Evolutionary conservation across 768 basidiomycete species (phyloP).

Genomic region (Tricholoma matsutake): DNA sequence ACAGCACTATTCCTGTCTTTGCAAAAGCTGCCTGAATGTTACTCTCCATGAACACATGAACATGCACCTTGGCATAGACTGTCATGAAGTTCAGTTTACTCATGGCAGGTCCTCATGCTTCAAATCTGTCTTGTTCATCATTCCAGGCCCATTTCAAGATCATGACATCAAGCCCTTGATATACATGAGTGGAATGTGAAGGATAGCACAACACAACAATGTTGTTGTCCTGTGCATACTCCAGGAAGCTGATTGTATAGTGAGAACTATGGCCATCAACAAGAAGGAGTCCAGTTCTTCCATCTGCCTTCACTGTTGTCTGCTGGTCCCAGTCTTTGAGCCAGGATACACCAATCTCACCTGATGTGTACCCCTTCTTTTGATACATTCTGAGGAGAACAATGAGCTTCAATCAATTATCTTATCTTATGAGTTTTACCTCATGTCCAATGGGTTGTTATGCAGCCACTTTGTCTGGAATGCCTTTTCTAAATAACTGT

Average conservation of each 20-base stretch:
- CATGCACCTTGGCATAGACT: not conserved
- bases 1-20: not conserved
- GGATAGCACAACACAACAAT: not conserved
- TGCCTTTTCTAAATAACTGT: constrained; percentile 37
- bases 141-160: too few relatives aligned
- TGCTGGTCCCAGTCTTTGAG: not conserved
- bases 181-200: too few relatives aligned
- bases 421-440: constrained; percentile 16
- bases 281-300: constrained; percentile 30
- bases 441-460: constrained; percentile 37
- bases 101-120: too few relatives aligned
- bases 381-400: constrained; percentile 22
- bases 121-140: too few relatives aligned
- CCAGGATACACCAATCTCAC: too few relatives aligned
- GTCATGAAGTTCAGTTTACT: not conserved
- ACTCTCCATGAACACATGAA: not conserved
- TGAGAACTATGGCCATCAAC: constrained; percentile 27
- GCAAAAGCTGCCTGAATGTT: not conserved
- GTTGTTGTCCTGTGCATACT: too few relatives aligned
- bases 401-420: constrained; percentile 2
- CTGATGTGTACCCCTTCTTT: constrained; percentile 2
- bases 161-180: too few relatives aligned
- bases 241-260: too few relatives aligned
- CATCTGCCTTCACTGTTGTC: constrained; percentile 33
- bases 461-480: constrained; percentile 29